Evolutionary conservation across 352 stramenopile species (phyloP), one percentile per base, ranked within the genome.

Genomic region (Peronospora belbahrii): DNA sequence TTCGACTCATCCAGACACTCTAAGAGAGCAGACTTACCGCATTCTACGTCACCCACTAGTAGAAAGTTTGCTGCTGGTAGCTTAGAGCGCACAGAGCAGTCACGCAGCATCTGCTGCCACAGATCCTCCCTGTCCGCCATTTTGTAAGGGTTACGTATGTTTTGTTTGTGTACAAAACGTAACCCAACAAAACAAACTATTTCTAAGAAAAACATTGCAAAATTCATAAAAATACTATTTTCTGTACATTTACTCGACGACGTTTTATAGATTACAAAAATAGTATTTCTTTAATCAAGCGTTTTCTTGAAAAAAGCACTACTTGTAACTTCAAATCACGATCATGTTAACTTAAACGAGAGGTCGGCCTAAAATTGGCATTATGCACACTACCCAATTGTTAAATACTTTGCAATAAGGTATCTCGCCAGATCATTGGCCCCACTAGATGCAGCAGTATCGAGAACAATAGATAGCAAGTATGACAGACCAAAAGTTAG

Each of bases 61-160:
- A 92, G 57, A 46, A 92, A 52, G 46, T 83, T 81, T 30, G 61
- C 77, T 2, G 42, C 56, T 28, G 81, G 81, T 20, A 92, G 69
- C 56, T 80, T 79, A 38, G 70, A 71, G 36, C 81, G 77, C 63
- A 87, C 78, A 24, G 77, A 88, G 56, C 67, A 85, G 44, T 89
- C 77, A 41, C 76, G 73, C 47, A 92, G 74, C 60, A 92, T 79
- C 59, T 86, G 74, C 60, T 92, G 77, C 81, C 81, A 92, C 27
- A 87, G 61, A 59, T 89, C 84, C 31, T 48, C 52, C 31, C 47
- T 44, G 11, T 25, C 38, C 13, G 43, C 11, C 48, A 42, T 59
- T 9, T 8, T 35, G 32, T 53, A 35, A 44, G 24, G 17, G 34
- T 42, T 27, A 15, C 7, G 4, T 27, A 27, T 8, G 23, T 4